Base-by-base conservation (phyloP, 148 eudicot genomes). In the Fagopyrum homotropicum region DNA sequence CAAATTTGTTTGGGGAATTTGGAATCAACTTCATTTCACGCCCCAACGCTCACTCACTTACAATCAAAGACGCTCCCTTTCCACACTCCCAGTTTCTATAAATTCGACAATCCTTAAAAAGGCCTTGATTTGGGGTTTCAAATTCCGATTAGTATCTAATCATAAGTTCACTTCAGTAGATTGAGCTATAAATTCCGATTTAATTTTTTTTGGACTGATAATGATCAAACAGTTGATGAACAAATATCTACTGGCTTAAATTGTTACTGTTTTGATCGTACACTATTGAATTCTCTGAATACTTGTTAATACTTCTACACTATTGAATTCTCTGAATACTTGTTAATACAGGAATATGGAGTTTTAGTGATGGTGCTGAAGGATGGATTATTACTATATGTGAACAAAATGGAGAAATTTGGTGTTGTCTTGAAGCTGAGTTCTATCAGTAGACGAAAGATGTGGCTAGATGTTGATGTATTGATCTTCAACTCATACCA, bases 401-500 rank as follows among this genome's bases (percentile, higher is more conserved):
- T 88, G 69, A 54, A 14, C 15, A n/a, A 54, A 54, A 19, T 54
- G 57, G 57, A 54, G 6, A 54, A 54, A 54, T 14, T 54, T 54
- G 57, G 17, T 10, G n/a, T n/a, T 1, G 85, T 88, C 22, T 74
- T 88, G 26, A 85, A 80, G 75, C 84, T 90, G 0, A 89, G 86
- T 55, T 85, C 89, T 2, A 85, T 90, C 45, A 72, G 75, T 55
- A 75, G 84, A 3, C 83, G 81, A 50, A 52, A 81, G 7, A 66
- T 71, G 4, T 90, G 95, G 95, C 76, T 72, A 51, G 88, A 88
- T 7, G 50, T 49, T 47, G 95, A 90, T 72, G 75, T 88, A 22
- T 79, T 90, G 52, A 84, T 88, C 52, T 90, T 90, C 82, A 88
- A 90, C 75, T 83, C 89, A 47, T 90, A 83, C 77, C 95, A 90